Conservation (phyloP, 441 rosid genomes). For the Jatropha multifida region DNA sequence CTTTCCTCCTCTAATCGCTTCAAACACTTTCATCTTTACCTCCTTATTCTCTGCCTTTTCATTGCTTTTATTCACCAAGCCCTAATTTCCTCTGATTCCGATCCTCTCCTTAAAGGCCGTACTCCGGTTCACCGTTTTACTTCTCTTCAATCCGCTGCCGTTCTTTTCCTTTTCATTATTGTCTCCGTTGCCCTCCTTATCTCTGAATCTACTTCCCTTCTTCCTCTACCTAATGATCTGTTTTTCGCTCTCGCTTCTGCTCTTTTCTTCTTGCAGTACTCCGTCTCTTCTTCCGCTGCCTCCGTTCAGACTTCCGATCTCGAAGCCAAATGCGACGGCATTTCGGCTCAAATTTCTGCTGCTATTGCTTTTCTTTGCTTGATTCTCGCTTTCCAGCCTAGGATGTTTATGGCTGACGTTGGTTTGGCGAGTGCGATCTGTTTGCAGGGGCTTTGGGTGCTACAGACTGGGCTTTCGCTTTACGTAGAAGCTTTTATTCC, state of each 20-base stretch:
- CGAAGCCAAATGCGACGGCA: constrained; percentile 72
- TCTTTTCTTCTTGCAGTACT: constrained; percentile 70
- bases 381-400: constrained; percentile 61
- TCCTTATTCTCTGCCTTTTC: constrained; percentile 60
- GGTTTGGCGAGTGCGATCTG: constrained; percentile 69
- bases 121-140: constrained; percentile 87
- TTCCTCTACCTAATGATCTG: constrained; percentile 74
- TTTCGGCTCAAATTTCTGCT: constrained; percentile 66
- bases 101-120: constrained; percentile 80
- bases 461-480: constrained; percentile 88
- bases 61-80: constrained; percentile 68
- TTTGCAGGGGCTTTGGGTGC: constrained; percentile 82
- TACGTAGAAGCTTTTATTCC: constrained; percentile 89
- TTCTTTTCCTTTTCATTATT: constrained; percentile 74
- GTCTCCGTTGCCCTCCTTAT: constrained; percentile 56
- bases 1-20: constrained; percentile 38
- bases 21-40: constrained; percentile 57
- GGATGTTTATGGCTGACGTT: constrained; percentile 65
- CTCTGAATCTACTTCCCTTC: constrained; percentile 58
- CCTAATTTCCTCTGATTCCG: constrained; percentile 62
- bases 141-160: constrained; percentile 76
- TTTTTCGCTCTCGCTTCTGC: constrained; percentile 78
- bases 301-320: constrained; percentile 80
- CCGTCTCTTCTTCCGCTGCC: constrained; percentile 60
- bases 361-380: constrained; percentile 58